phyloP scores from a whole-genome alignment of 2,329 filamentous ascomycete genomes.

The Fusarium sp. region DNA sequence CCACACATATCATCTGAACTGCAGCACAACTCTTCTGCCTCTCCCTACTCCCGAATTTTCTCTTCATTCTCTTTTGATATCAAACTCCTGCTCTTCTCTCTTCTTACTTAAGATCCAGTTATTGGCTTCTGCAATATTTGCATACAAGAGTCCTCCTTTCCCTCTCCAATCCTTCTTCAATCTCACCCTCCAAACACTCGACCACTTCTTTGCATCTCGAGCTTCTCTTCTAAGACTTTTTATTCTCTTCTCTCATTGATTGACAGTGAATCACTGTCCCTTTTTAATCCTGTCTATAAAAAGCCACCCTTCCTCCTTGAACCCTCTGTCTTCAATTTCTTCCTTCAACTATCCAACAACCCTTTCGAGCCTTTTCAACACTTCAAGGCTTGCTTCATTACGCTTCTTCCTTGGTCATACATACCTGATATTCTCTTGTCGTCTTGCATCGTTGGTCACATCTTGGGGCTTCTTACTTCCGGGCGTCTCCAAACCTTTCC shows the following conservation, averaged over 20 bases:
- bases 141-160: neutral
- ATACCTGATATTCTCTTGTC: neutral
- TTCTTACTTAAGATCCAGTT: neutral
- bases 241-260: neutral
- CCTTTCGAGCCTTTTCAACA: neutral
- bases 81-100: neutral
- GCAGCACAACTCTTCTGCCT: constrained; percentile 12
- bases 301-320: neutral
- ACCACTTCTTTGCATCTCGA: neutral
- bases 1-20: constrained; percentile 10
- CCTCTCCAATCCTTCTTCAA: neutral
- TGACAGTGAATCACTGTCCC: constrained; percentile 7
- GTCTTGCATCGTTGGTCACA: neutral
- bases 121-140: neutral
- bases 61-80: neutral
- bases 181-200: neutral
- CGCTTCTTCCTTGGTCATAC: neutral
- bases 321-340: constrained; percentile 4
- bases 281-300: neutral
- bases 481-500: neutral
- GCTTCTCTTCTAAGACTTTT: neutral
- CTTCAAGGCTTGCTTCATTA: neutral
- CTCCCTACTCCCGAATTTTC: neutral
- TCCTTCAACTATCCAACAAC: neutral
- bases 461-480: neutral